A percentile compares a stretch with the other conserved stretches of the same genome.
Conservation (phyloP, 495 filamentous ascomycete genomes). For the Aspergillus campestris region DNA sequence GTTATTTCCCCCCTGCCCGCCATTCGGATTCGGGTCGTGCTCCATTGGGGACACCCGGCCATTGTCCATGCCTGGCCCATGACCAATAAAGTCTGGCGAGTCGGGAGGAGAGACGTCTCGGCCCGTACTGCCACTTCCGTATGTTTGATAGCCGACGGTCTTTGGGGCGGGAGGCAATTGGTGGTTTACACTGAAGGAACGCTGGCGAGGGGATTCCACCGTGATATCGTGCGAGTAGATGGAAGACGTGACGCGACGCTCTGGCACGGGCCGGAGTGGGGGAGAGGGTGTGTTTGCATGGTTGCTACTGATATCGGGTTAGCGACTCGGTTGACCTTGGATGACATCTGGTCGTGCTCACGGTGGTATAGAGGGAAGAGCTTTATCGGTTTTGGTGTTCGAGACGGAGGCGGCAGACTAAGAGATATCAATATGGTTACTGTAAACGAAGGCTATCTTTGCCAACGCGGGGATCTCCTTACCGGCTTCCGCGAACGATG, state of each 20-base stretch:
- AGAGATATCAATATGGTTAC: constrained; percentile 18
- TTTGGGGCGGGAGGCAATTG: not conserved
- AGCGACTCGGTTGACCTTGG: not conserved
- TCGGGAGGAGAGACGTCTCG: constrained; percentile 40
- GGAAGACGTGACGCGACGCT: constrained; percentile 18
- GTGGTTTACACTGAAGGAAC: constrained; percentile 12
- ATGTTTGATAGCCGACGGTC: not conserved
- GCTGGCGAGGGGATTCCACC: constrained; percentile 11
- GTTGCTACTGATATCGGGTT: constrained; percentile 6
- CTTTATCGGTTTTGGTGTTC: constrained; percentile 14
- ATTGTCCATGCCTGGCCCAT: constrained; percentile 20
- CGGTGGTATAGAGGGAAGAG: constrained; percentile 34
- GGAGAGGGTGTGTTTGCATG: constrained; percentile 4
- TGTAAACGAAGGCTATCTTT: constrained; percentile 24
- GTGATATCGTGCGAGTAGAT: constrained; percentile 18
- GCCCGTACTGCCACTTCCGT: constrained; percentile 1
- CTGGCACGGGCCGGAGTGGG: constrained; percentile 2
- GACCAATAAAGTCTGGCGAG: constrained; percentile 21
- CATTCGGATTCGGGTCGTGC: constrained; percentile 14
- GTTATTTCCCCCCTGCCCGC: constrained; percentile 4
- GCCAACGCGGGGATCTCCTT: constrained; percentile 39
- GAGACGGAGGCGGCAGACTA: constrained; percentile 6
- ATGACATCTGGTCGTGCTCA: constrained; percentile 16
- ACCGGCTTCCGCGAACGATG: constrained; percentile 33
- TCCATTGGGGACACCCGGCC: constrained; percentile 42